Evolutionary conservation across 129 eudicot genomes (phyloP).

Genomic region (Rutidosis leptorrhynchoides): DNA sequence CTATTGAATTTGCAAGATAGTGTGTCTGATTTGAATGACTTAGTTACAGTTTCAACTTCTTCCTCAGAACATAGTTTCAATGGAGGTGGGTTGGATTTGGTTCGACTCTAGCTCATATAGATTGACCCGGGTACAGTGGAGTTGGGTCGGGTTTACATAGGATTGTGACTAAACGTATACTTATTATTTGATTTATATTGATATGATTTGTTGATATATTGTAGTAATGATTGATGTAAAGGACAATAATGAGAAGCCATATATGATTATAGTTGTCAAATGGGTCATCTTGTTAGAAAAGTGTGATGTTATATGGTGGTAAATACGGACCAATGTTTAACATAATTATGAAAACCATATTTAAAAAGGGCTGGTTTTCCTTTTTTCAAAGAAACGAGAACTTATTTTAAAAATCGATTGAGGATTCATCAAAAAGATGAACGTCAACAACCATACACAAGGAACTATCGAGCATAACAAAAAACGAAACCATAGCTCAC

Average conservation of each 20-base stretch:
- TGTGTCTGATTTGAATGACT: conserved; percentile 74
- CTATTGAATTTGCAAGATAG: conserved; percentile 75
- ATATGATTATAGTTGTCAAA: no score
- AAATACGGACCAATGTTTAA: no score
- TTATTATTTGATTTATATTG: conserved; percentile 8
- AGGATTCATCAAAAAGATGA: no score
- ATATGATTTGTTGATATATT: conserved; percentile 24
- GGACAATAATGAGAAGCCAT: conserved; percentile 14
- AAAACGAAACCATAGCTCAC: no score
- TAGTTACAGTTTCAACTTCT: conserved; percentile 60
- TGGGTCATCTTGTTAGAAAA: no score
- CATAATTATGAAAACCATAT: no score
- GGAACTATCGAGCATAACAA: no score
- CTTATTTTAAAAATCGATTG: no score
- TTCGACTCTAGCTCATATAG: conserved; percentile 22
- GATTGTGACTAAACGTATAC: background rate
- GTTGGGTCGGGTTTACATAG: conserved; percentile 2
- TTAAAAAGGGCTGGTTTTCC: no score
- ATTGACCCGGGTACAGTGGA: background rate
- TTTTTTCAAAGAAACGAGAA: no score
- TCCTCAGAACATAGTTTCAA: conserved; percentile 58
- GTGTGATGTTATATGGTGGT: no score
- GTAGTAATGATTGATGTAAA: conserved; percentile 26
- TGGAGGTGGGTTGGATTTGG: conserved; percentile 44
- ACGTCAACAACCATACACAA: no score